A percentile compares a stretch with the other conserved stretches of the same genome.
Evolutionary conservation across 2,329 filamentous ascomycete genomes (phyloP).

Genomic region (Fusarium redolens): DNA sequence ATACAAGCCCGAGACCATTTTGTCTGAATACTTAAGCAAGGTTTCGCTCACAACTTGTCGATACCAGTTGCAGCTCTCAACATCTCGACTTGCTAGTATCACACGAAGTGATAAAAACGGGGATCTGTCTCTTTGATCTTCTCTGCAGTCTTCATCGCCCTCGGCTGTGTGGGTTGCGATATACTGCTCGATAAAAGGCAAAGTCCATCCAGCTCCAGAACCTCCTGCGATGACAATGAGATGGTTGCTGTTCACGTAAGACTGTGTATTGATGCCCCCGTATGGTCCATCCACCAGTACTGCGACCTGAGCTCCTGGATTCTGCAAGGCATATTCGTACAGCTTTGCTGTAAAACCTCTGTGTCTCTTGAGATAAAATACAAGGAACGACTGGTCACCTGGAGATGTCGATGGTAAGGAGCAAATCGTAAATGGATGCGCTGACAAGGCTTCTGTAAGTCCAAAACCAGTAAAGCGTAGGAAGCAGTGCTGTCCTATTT

Average conservation of each 20-base stretch:
- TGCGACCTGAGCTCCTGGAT: background rate
- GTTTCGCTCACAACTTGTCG: background rate
- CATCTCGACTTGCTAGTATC: background rate
- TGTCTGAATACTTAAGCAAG: background rate
- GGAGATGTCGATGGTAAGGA: background rate
- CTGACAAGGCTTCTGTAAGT: background rate
- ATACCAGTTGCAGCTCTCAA: background rate
- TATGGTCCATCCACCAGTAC: background rate
- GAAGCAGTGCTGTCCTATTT: background rate
- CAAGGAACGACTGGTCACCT: background rate
- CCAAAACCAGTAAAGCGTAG: background rate
- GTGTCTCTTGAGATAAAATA: background rate
- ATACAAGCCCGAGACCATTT: background rate
- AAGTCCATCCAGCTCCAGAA: background rate
- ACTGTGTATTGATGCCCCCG: background rate
- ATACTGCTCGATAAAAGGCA: background rate
- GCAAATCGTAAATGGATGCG: background rate
- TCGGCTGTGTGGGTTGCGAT: rapidly evolving
- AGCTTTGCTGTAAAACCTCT: background rate
- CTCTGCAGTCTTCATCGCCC: background rate
- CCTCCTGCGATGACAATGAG: background rate
- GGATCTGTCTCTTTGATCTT: background rate
- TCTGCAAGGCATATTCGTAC: background rate
- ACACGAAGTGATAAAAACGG: background rate
- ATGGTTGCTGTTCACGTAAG: background rate